Evolutionary conservation across 352 stramenopile species (phyloP).

Genomic region (Phytopythium montanum): DNA sequence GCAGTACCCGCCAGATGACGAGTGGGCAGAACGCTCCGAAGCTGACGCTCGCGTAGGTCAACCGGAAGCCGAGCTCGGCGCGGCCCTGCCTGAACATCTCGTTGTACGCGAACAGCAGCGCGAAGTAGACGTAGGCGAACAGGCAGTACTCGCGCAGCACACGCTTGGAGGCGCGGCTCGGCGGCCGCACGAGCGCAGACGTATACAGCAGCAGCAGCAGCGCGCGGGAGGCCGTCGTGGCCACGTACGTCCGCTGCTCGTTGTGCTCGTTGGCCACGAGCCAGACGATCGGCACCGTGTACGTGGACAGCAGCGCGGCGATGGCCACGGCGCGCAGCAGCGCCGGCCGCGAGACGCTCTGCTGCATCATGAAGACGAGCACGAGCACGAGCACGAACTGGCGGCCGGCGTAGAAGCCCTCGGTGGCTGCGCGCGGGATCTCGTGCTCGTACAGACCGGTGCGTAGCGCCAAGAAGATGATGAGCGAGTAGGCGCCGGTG

Average conservation of each 20-base stretch:
- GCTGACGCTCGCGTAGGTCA: slow-evolving; percentile 14
- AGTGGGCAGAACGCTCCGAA: slow-evolving; percentile 21
- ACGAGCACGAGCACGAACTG: slow-evolving; percentile 38
- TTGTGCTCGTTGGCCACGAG: slow-evolving; percentile 3
- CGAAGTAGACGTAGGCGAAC: slow-evolving; percentile 24
- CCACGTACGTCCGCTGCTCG: slow-evolving; percentile 9
- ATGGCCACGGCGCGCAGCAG: slow-evolving; percentile 22
- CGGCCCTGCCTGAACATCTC: slow-evolving; percentile 11
- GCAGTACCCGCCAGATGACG: slow-evolving; percentile 43
- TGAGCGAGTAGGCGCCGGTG: slow-evolving; percentile 18
- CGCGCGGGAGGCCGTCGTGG: slow-evolving; percentile 9
- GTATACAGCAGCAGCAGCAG: slow-evolving; percentile 21
- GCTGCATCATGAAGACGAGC: slow-evolving; percentile 34
- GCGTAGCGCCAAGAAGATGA: slow-evolving; percentile 15
- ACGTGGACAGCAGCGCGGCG: slow-evolving; percentile 18
- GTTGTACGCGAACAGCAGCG: slow-evolving; percentile 15
- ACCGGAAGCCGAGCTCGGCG: slow-evolving; percentile 9
- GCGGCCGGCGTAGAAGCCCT: slow-evolving; percentile 28
- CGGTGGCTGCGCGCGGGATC: slow-evolving; percentile 14
- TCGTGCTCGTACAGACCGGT: slow-evolving; percentile 8
- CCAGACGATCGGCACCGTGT: slow-evolving; percentile 26
- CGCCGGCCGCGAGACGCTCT: slow-evolving; percentile 26
- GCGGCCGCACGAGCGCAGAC: slow-evolving; percentile 14
- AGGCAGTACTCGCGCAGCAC: slow-evolving; percentile 19
- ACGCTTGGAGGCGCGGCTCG: slow-evolving; percentile 12